These are phyloP conservation scores for Murraya paniculata DNA, from an alignment of 345 rosid species.

Conservation along the genomic window DNA sequence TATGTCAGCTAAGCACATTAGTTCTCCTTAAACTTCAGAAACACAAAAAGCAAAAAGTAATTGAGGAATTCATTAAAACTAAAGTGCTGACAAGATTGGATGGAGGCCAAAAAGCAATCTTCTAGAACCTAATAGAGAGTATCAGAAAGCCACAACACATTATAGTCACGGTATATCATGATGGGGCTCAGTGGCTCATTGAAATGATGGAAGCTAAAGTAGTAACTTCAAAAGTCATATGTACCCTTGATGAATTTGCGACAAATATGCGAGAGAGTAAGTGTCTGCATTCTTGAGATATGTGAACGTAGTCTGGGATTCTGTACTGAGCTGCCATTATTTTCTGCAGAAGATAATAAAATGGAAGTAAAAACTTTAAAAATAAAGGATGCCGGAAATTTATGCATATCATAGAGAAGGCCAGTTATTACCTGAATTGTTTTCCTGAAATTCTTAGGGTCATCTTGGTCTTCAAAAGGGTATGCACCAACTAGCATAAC, in stretches of 20 bases:
- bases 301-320: slow-evolving; percentile 82
- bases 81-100: not conserved
- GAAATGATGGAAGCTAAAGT: not conserved
- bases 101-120: not conserved
- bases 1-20: not conserved
- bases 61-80: not conserved
- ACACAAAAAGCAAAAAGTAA: not conserved
- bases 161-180: not conserved
- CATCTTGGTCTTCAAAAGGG: slow-evolving; percentile 89
- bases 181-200: not conserved
- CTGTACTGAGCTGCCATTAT: slow-evolving; percentile 91
- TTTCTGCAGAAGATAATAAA: slow-evolving; percentile 41
- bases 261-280: slow-evolving; percentile 83
- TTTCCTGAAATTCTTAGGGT: slow-evolving; percentile 86
- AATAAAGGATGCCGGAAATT: not conserved
- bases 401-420: not conserved
- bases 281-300: slow-evolving; percentile 76
- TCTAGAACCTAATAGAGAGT: not conserved
- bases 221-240: slow-evolving; percentile 6
- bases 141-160: no score
- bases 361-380: not conserved
- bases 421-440: slow-evolving; percentile 69
- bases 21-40: not conserved
- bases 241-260: slow-evolving; percentile 67
- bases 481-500: slow-evolving; percentile 95